Conservation (phyloP, 2,329 filamentous ascomycete genomes). For the Colletotrichum paranaense region DNA sequence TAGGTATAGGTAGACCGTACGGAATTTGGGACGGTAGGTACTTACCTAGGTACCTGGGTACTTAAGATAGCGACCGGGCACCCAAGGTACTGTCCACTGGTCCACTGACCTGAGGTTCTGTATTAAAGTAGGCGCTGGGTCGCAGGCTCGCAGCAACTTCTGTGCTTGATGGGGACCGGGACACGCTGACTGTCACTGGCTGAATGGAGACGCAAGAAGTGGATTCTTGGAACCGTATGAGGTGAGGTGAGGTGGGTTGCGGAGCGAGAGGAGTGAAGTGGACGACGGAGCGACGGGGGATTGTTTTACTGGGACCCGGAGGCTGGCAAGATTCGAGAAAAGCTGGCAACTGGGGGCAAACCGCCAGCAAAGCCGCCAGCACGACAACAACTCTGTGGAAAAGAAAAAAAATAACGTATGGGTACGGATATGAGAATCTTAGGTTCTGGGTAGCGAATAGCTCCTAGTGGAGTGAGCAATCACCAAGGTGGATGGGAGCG, state of each 20-base stretch:
- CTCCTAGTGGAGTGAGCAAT: not conserved
- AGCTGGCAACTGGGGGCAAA: not conserved
- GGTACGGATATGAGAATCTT: no score
- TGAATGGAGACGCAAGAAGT: not conserved
- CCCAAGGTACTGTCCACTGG: not conserved
- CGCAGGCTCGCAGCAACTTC: not conserved
- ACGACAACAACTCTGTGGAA: not conserved
- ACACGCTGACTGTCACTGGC: slow-evolving; percentile 11
- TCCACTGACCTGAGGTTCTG: not conserved
- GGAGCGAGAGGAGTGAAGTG: not conserved
- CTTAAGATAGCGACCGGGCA: not conserved
- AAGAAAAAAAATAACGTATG: not conserved
- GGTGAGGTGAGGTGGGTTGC: slow-evolving; percentile 2
- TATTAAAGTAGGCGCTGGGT: not conserved
- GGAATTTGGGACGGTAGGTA: not conserved
- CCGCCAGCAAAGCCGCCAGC: not conserved
- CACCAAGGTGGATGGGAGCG: not conserved
- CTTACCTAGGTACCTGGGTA: not conserved
- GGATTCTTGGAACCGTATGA: not conserved
- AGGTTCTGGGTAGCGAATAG: no score
- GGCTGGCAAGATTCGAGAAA: not conserved
- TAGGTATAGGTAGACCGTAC: not conserved
- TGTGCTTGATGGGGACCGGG: slow-evolving; percentile 3
- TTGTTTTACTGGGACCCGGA: not conserved
- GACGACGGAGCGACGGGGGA: not conserved